Conservation (phyloP, 768 basidiomycete species). For the Lactifluus piperatus region DNA sequence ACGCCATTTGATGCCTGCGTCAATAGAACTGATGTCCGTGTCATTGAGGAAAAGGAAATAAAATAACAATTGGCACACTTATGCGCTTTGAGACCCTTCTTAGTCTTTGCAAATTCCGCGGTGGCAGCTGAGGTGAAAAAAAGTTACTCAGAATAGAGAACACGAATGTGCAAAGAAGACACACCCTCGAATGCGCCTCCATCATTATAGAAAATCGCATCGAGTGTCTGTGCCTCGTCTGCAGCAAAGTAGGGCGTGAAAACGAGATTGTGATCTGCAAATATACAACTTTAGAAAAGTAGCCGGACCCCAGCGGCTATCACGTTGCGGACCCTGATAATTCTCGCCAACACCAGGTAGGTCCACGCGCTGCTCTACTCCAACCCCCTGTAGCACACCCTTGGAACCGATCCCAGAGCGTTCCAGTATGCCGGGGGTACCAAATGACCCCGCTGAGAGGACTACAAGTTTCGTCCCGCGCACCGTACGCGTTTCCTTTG, state of each 20-base stretch:
- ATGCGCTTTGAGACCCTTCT: conserved; percentile 42
- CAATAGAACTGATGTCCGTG: conserved; percentile 16
- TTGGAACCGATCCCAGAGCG: conserved; percentile 38
- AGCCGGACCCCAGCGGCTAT: neutral
- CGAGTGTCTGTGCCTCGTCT: conserved; percentile 20
- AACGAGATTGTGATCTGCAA: conserved; percentile 16
- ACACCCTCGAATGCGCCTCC: conserved; percentile 19
- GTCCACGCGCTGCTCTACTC: conserved; percentile 28
- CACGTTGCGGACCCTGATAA: conserved; percentile 29
- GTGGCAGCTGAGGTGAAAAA: conserved; percentile 26
- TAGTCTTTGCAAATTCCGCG: conserved; percentile 30
- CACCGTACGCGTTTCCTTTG: conserved; percentile 15
- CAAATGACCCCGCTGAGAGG: conserved; percentile 33
- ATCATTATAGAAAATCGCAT: conserved; percentile 17
- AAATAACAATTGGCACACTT: conserved; percentile 42
- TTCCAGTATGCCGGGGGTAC: conserved; percentile 45
- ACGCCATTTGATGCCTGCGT: conserved; percentile 23
- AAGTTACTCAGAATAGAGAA: neutral
- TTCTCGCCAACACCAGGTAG: conserved; percentile 38
- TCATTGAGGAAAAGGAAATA: neutral
- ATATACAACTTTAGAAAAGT: neutral
- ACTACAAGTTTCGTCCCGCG: conserved; percentile 32
- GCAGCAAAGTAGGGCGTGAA: conserved; percentile 12
- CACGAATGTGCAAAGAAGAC: neutral
- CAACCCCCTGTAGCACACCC: conserved; percentile 24